Evolutionary conservation across 129 eudicot species (phyloP).

Genomic region (Flaveria robusta): DNA sequence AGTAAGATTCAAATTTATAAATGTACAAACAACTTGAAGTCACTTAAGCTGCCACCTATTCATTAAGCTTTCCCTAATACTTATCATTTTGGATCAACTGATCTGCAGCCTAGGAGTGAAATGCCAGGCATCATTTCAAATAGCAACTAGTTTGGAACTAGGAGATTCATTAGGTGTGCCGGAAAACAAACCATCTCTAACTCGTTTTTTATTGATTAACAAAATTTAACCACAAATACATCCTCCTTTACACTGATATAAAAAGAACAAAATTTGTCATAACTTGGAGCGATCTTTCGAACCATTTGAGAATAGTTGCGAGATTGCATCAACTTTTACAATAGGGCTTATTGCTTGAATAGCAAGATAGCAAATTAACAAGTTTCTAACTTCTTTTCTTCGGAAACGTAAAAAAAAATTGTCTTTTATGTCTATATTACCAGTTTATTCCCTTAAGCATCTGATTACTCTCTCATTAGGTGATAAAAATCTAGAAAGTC

Average conservation of each 20-base stretch:
- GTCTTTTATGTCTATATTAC: too few relatives aligned
- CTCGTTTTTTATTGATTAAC: not conserved
- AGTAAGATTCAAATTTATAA: not conserved
- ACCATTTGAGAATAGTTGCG: not conserved
- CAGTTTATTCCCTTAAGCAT: not conserved
- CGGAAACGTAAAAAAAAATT: not conserved
- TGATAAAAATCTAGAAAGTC: not conserved
- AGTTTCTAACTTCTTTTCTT: not conserved
- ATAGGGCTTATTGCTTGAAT: not conserved
- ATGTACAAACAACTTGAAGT: not conserved
- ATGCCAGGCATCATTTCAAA: not conserved
- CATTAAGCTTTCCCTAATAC: not conserved
- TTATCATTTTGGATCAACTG: not conserved
- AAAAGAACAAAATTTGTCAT: not conserved
- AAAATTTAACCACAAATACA: not conserved
- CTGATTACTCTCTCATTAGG: not conserved
- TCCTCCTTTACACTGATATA: not conserved
- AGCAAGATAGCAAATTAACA: not conserved
- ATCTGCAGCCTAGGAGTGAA: not conserved
- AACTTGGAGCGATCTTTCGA: not conserved
- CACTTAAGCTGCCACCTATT: not conserved
- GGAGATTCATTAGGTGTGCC: not conserved
- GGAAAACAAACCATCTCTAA: not conserved
- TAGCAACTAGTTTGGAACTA: not conserved
- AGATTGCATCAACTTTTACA: not conserved